Evolutionary conservation across 225 moss, liverwort and hornwort species (phyloP), one percentile per base, ranked within the genome.

Genomic region (Bryum argenteum): DNA sequence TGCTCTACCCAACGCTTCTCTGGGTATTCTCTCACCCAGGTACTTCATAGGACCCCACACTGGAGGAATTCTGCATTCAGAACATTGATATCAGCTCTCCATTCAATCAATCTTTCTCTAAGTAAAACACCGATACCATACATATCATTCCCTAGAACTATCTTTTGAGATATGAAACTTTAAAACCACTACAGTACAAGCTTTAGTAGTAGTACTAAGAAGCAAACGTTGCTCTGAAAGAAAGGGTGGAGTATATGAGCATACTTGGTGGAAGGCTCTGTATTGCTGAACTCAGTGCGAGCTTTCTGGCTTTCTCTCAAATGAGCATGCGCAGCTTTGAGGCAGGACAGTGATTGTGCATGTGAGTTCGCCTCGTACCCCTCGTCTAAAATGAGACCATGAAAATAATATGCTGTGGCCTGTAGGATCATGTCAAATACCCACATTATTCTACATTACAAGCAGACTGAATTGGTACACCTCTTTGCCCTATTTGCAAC

Each of bases 401-500:
- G 88, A 50, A 81, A 88, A 59, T 78, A 88, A 45, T 80, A 88
- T 1, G 84, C 88, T 58, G 66, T 77, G 1, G 88, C 85, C 88
- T 88, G 72, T 51, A 42, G 39, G 17, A 54, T 33, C 62, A 12
- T 9, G 39, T 23, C 44, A 44, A 14, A 1, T 8, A 19, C 8
- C 26, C 6, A 66, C 22, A 7, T 20, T 42, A 13, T 33, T 33
- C 33, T 33, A 33, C 5, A 33, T 33, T 6, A 33, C 33, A 33
- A 33, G 33, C 33, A 26, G 4, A 26, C 26, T 26, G 4, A 26
- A 26, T 26, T 26, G 4, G 4, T 26, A 4, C 26, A 26, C 26
- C 26, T 26, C 2, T 4, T 26, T 26, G 26, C 26, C 26, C 26
- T 26, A 26, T 4, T 26, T 26, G 26, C 26, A 33, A 33, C 5